Evolutionary conservation across 495 filamentous ascomycete species (phyloP).

Genomic region (Halenospora varia): DNA sequence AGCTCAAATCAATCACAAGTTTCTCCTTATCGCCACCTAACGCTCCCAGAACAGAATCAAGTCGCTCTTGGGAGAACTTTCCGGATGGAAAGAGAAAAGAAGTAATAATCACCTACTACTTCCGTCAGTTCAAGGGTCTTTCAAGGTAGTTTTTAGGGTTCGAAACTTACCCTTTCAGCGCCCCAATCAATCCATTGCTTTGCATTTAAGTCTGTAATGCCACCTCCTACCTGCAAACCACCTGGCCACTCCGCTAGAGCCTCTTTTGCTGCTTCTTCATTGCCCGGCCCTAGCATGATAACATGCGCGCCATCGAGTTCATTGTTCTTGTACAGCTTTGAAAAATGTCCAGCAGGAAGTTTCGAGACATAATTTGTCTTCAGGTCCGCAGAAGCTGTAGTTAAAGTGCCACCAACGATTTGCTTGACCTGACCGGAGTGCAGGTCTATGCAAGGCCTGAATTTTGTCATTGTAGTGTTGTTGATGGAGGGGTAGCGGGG

Average conservation of each 20-base stretch:
- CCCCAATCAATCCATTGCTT: constrained; percentile 79
- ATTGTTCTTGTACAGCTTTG: constrained; percentile 70
- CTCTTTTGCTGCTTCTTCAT: constrained; percentile 73
- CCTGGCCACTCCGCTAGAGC: constrained; percentile 72
- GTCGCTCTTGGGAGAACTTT: constrained; percentile 67
- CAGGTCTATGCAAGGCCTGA: constrained; percentile 94
- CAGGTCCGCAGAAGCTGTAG: constrained; percentile 56
- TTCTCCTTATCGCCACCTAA: constrained; percentile 71
- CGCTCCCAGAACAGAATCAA: constrained; percentile 65
- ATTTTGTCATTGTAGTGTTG: constrained; percentile 71
- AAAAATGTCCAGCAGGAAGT: constrained; percentile 75
- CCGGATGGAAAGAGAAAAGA: constrained; percentile 77
- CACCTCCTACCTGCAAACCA: constrained; percentile 83
- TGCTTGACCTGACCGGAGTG: constrained; percentile 96
- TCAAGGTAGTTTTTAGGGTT: neutral
- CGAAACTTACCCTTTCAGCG: constrained; percentile 71
- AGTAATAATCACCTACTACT: constrained; percentile 78
- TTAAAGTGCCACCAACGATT: constrained; percentile 92
- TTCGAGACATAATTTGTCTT: constrained; percentile 89
- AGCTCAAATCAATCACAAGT: constrained; percentile 93
- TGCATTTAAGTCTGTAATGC: constrained; percentile 83
- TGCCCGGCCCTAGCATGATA: constrained; percentile 90
- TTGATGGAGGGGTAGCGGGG: constrained; percentile 3
- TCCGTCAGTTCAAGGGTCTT: constrained; percentile 2
- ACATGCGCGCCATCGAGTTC: constrained; percentile 79